Percentiles rank a stretch among this genome's conserved stretches.
Conservation (phyloP, 257 asterid species). For the Plectranthus barbatus region DNA sequence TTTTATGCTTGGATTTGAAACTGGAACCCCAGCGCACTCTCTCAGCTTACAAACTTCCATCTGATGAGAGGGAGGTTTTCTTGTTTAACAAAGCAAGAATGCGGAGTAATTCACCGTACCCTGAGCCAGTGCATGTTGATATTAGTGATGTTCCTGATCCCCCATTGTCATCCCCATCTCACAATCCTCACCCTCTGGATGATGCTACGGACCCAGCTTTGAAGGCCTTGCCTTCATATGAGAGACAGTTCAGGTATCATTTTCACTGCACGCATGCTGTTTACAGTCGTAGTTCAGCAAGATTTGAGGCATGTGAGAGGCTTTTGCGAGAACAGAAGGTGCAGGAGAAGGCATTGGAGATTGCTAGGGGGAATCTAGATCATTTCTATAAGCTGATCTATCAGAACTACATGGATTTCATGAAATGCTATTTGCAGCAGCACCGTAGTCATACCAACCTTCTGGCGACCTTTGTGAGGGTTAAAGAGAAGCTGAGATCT, state of each 20-base stretch:
- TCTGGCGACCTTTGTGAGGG: slow-evolving; percentile 65
- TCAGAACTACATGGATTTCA: slow-evolving; percentile 67
- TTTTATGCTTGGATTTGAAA: slow-evolving; percentile 80
- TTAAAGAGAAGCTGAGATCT: slow-evolving; percentile 67
- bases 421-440: slow-evolving; percentile 74
- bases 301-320: slow-evolving; percentile 49
- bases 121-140: slow-evolving; percentile 53
- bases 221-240: slow-evolving; percentile 83
- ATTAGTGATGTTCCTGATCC: slow-evolving; percentile 59
- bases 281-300: slow-evolving; percentile 54
- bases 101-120: slow-evolving; percentile 60
- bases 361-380: slow-evolving; percentile 80
- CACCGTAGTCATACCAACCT: slow-evolving; percentile 60
- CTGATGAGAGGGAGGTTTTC: slow-evolving; percentile 63
- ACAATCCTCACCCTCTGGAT: slow-evolving; percentile 65
- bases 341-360: slow-evolving; percentile 88
- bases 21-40: slow-evolving; percentile 67
- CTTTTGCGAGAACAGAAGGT: slow-evolving; percentile 74
- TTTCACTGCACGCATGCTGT: slow-evolving; percentile 71
- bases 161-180: slow-evolving; percentile 37
- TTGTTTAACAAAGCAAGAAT: slow-evolving; percentile 73
- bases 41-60: slow-evolving; percentile 69
- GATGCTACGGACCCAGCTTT: slow-evolving; percentile 88
- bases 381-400: slow-evolving; percentile 70
- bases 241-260: slow-evolving; percentile 86